Evolutionary conservation across 2,329 filamentous ascomycete species (phyloP).

Genomic region (Fusarium newnesense): DNA sequence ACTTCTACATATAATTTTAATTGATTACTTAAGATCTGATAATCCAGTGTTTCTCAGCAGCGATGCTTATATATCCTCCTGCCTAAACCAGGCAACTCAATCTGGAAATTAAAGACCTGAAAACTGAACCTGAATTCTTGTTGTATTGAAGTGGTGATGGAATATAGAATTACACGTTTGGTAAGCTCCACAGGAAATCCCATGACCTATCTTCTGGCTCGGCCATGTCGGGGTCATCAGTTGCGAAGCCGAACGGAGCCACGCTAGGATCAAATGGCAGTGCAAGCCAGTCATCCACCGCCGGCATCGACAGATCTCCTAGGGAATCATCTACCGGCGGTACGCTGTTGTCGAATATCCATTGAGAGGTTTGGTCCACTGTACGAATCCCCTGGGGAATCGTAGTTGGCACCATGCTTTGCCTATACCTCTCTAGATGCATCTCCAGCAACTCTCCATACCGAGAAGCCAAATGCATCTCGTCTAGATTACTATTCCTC

Average conservation of each 20-base stretch:
- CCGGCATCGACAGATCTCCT: neutral
- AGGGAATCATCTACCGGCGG: accelerated
- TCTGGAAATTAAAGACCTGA: neutral
- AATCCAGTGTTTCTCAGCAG: too few relatives aligned
- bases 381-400: conserved; percentile 9
- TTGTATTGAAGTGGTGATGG: neutral
- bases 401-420: conserved; percentile 12
- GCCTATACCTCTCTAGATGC: conserved; percentile 11
- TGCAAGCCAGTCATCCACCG: neutral
- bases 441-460: conserved; percentile 29
- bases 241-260: neutral
- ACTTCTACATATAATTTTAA: neutral
- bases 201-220: neutral
- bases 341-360: neutral
- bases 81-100: too few relatives aligned
- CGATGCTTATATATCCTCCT: too few relatives aligned
- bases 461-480: conserved; percentile 30
- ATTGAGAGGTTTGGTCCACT: neutral
- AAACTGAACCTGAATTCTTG: neutral
- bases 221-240: neutral
- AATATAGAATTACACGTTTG: neutral
- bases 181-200: conserved; percentile 1
- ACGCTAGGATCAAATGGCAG: neutral
- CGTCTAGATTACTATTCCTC: conserved; percentile 14
- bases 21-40: too few relatives aligned